These are phyloP conservation scores for Lentinus tigrinus DNA, from an alignment of 768 basidiomycete genomes.

Conservation along the genomic window DNA sequence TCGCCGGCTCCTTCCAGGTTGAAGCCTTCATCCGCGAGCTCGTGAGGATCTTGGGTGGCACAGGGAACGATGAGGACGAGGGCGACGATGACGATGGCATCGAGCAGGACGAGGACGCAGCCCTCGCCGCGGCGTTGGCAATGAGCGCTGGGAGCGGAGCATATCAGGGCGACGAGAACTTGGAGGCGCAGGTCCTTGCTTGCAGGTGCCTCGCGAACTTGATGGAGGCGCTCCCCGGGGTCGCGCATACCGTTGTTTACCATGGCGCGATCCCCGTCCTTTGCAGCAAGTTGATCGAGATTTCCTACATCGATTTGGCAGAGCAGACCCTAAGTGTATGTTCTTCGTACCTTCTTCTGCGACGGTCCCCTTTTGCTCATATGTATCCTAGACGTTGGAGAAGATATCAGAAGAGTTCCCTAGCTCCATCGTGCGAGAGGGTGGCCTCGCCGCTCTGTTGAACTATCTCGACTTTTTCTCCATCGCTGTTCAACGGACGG, in stretches of 20 bases:
- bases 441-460: conserved; percentile 87
- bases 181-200: conserved; percentile 93
- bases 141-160: conserved; percentile 66
- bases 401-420: conserved; percentile 99
- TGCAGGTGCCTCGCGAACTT: conserved; percentile 96
- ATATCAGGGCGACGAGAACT: conserved; percentile 79
- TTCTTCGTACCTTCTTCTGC: conserved; percentile 24
- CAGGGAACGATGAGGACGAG: conserved; percentile 70
- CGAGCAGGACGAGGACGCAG: conserved; percentile 80
- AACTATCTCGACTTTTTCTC: conserved; percentile 99
- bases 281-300: conserved; percentile 96
- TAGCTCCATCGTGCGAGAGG: conserved; percentile 92
- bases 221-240: conserved; percentile 98
- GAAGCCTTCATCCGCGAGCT: conserved; percentile 91
- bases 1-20: conserved; percentile 94
- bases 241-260: conserved; percentile 96
- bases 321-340: conserved; percentile 97
- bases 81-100: conserved; percentile 64
- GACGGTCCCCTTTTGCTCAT: conserved; percentile 17
- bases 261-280: conserved; percentile 98
- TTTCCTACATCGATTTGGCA: conserved; percentile 96
- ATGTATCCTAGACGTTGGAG: conserved; percentile 75
- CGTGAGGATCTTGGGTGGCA: conserved; percentile 85
- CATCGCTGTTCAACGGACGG: conserved; percentile 95
- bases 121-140: conserved; percentile 83